Base-by-base conservation (phyloP, 2,329 filamentous ascomycete genomes). In the Lachnellula suecica region DNA sequence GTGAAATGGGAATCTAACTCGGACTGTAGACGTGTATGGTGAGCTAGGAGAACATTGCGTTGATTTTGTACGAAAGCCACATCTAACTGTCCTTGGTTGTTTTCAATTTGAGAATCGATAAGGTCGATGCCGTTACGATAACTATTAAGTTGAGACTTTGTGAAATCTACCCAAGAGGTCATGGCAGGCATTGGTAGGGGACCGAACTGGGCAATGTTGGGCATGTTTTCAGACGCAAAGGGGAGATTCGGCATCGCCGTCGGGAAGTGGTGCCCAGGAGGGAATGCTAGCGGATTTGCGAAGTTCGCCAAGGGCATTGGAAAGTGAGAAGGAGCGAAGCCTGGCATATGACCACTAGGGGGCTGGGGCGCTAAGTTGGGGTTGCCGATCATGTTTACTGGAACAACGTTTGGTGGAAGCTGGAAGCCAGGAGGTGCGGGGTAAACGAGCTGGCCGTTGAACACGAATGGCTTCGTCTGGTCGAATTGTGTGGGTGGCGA, bases 11-110 rank as follows among this genome's bases (percentile, higher is more conserved):
- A 27, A 13, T 57, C 51, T 15, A 65, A 54, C 44, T 59, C 58
- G 23, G 44, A 24, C 42, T 66, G 58, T 42, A 66, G 51, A 27
- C 56, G 51, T 2, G 56, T 52, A 38, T 66, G 62, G 15, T 63
- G 60, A 20, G 71, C 66, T n/a, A 71, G 68, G 52, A 81, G 63
- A 31, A 70, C 63, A 31, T 70, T 62, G 3, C 70, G 73, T 40
- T 74, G 72, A 23, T 68, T 61, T 54, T 77, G 72, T 64, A 82
- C 76, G 29, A 72, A 68, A 55, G 72, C 74, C 58, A 81, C 79
- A 52, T 85, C 82, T 56, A 85, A 82, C 59, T 85, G 82, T 56
- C 85, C 80, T 58, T 75, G 78, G 63, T 85, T 85, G 70, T 80
- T 83, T 47, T 77, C 74, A 41, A 85, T 66, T 58, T 86, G 82